Evolutionary conservation across 2,329 filamentous ascomycete species (phyloP).

Genomic region (Fusarium camptoceras): DNA sequence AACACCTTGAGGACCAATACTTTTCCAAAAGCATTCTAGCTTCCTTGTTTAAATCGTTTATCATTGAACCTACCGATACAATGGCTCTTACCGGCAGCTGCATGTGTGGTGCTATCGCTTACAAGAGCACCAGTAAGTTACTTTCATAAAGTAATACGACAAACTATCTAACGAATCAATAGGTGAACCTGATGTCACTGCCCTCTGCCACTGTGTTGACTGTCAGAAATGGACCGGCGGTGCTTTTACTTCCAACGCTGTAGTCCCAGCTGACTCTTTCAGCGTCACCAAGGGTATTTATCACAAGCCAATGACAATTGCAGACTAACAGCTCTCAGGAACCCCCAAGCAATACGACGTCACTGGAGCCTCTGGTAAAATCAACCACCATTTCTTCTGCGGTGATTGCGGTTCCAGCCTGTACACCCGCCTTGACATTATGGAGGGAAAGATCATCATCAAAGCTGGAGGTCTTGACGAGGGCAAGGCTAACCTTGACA

Average conservation of each 20-base stretch:
- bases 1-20: slow-evolving; percentile 29
- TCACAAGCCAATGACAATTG: background rate
- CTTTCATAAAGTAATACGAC: background rate
- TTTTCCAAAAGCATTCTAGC: slow-evolving; percentile 27
- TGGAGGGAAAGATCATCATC: slow-evolving; percentile 62
- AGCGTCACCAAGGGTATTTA: slow-evolving; percentile 60
- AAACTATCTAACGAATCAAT: background rate
- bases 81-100: slow-evolving; percentile 51
- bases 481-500: slow-evolving; percentile 56
- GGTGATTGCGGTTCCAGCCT: slow-evolving; percentile 62
- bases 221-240: slow-evolving; percentile 68
- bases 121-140: slow-evolving; percentile 50
- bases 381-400: slow-evolving; percentile 69
- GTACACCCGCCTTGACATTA: slow-evolving; percentile 64
- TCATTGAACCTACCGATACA: background rate
- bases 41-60: background rate
- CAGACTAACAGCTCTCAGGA: slow-evolving; percentile 47
- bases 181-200: slow-evolving; percentile 57
- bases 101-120: slow-evolving; percentile 53
- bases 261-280: slow-evolving; percentile 61
- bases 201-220: slow-evolving; percentile 65
- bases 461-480: slow-evolving; percentile 65
- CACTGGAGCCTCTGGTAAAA: slow-evolving; percentile 62
- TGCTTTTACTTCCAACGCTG: slow-evolving; percentile 66
- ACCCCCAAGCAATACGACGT: slow-evolving; percentile 61